Evolutionary conservation across 2,329 filamentous ascomycete genomes (phyloP).

Genomic region (Tolypocladium pustulatum): DNA sequence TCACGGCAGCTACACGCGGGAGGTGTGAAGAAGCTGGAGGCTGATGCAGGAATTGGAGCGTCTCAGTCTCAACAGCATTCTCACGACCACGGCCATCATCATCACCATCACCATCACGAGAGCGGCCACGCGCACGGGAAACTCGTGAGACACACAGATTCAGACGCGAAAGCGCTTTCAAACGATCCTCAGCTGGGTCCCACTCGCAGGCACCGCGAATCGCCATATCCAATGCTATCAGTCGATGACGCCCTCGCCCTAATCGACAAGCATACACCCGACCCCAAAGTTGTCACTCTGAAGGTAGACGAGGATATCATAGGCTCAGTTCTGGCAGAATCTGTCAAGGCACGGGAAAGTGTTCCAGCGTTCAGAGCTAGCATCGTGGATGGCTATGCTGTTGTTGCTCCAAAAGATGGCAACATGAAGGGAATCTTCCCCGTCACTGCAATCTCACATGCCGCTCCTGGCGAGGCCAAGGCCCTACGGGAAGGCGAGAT

Average conservation of each 20-base stretch:
- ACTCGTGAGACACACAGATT: constrained; percentile 64
- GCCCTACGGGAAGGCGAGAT: constrained; percentile 64
- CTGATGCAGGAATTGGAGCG: constrained; percentile 59
- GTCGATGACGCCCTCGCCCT: constrained; percentile 70
- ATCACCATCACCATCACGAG: constrained; percentile 39
- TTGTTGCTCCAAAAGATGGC: constrained; percentile 54
- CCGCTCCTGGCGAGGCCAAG: constrained; percentile 58
- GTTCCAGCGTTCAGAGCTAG: constrained; percentile 92
- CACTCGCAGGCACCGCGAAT: constrained; percentile 67
- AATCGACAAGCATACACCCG: constrained; percentile 64
- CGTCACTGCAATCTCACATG: constrained; percentile 79
- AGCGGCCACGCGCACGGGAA: constrained; percentile 41
- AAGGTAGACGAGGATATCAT: constrained; percentile 58
- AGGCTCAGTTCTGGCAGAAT: constrained; percentile 70
- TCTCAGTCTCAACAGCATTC: constrained; percentile 22
- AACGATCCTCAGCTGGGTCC: constrained; percentile 52
- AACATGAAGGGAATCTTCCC: constrained; percentile 72
- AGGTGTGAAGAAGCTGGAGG: constrained; percentile 73
- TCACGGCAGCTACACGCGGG: constrained; percentile 72
- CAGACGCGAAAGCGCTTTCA: constrained; percentile 44
- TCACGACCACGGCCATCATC: constrained; percentile 23
- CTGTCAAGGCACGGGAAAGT: constrained; percentile 68
- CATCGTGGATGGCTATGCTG: constrained; percentile 93
- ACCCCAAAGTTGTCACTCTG: constrained; percentile 42
- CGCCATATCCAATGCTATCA: constrained; percentile 84